Conservation (phyloP, 108 stramenopile genomes). For the Fragilariopsis cylindrus region DNA sequence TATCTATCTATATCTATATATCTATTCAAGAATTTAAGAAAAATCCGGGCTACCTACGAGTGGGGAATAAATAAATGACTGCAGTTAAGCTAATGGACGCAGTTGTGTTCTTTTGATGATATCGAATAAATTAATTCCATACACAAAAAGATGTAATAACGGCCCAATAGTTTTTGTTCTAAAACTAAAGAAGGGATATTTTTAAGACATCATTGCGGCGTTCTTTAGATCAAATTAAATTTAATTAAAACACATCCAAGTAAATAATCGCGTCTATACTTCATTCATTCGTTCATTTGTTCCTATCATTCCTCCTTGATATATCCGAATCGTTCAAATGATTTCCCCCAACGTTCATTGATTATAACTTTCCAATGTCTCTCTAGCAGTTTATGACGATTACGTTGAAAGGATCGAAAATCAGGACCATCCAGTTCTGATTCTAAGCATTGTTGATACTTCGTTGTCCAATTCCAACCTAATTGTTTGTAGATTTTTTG, state of each 20-base stretch:
- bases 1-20: too few species aligned
- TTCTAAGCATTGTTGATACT: slow-evolving; percentile 2
- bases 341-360: slow-evolving; percentile 35
- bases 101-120: too few species aligned
- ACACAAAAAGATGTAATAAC: too few species aligned
- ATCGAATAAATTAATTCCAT: too few species aligned
- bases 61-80: too few species aligned
- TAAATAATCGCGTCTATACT: neutral
- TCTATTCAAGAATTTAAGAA: too few species aligned
- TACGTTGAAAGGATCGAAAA: slow-evolving; percentile 23
- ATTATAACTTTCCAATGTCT: slow-evolving; percentile 13
- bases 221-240: too few species aligned
- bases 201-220: too few species aligned
- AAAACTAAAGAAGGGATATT: too few species aligned
- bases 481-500: slow-evolving; percentile 29
- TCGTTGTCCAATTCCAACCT: slow-evolving; percentile 19
- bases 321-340: slow-evolving; percentile 40
- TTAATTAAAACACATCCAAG: neutral
- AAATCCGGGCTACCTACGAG: too few species aligned
- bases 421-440: neutral
- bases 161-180: too few species aligned
- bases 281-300: neutral
- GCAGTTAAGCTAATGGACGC: too few species aligned
- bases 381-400: slow-evolving; percentile 17
- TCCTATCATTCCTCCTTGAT: neutral